Base-by-base conservation (phyloP, 306 rosid genomes). In the Urtica urens region DNA sequence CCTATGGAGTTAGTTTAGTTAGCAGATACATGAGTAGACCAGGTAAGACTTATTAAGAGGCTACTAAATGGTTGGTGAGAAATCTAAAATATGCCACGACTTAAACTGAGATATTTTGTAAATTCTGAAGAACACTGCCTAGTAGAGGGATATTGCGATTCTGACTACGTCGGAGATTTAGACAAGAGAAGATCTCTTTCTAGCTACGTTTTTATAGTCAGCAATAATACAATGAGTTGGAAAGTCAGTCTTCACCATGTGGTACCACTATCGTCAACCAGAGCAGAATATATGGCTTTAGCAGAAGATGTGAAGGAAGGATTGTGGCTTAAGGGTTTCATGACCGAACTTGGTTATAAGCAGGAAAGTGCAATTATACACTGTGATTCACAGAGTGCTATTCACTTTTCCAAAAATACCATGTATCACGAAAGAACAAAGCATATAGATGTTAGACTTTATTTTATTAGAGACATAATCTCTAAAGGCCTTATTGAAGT, bases 351-450 rank as follows among this genome's bases (percentile, higher is more conserved):
- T 4, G 21, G 4, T 5, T 7, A 11, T 2, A 27, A 2, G 2
- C 12, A 15, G n/a, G 23, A 45, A 1, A 18, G 3, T 43, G 7
- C 5, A 18, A 18, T 1, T 1, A 13, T 45, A 18, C 23, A 45
- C 12, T 45, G 26, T 52, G 57, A 52, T 19, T 15, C 24, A 17
- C 17, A 52, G 4, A 52, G 57, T 34, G 44, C 18, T 2, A 37
- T 52, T 18, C 34, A 52, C n/a, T 37, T 31, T 6, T 23, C 40
- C 0, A 39, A 24, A 16, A 55, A 55, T 17, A 13, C 22, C 2
- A 15, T 18, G 5, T 54, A 5, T 23, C 20, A 49, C 16, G 23
- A 27, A 14, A 12, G 35, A 31, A 49, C 44, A n/a, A 13, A 33
- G 12, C 42, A 51, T 8, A 19, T 29, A n/a, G n/a, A 34, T 31